These are phyloP conservation scores for Leccinum pellstonianum DNA, from an alignment of 768 basidiomycete species.

Conservation along the genomic window DNA sequence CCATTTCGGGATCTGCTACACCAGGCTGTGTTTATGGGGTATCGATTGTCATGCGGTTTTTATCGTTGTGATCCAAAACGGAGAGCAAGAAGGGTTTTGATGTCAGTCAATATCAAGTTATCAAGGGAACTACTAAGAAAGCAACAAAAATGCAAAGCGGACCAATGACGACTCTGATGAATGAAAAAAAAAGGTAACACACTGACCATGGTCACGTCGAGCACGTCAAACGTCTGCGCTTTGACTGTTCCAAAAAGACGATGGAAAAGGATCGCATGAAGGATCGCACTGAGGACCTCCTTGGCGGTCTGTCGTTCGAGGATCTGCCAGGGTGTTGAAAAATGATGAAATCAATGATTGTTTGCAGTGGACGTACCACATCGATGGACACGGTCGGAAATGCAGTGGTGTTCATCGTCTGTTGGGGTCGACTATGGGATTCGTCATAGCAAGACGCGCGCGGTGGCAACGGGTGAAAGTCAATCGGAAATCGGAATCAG, in stretches of 20 bases:
- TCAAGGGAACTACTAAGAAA: background rate
- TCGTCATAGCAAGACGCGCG: background rate
- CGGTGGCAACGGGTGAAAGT: background rate
- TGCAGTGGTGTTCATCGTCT: constrained; percentile 24
- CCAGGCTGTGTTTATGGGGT: constrained; percentile 52
- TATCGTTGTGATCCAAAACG: background rate
- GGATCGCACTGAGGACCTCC: constrained; percentile 70
- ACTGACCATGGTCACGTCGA: constrained; percentile 82
- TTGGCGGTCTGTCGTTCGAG: constrained; percentile 70
- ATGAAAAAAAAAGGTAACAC: background rate
- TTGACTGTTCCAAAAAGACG: constrained; percentile 78
- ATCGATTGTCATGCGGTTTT: background rate
- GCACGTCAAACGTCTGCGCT: constrained; percentile 72
- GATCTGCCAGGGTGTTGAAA: constrained; percentile 41
- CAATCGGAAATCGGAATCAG: no score
- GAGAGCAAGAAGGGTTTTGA: background rate
- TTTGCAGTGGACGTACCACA: constrained; percentile 19
- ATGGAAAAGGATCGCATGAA: constrained; percentile 85
- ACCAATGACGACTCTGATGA: background rate
- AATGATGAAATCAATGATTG: no score
- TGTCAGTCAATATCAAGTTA: background rate
- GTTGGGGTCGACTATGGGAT: no score
- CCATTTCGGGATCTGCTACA: constrained; percentile 70
- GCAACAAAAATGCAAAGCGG: background rate
- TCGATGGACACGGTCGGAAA: constrained; percentile 33